Conservation (phyloP, 1,284 basidiomycete species). For the Macrocystidia cucumis region DNA sequence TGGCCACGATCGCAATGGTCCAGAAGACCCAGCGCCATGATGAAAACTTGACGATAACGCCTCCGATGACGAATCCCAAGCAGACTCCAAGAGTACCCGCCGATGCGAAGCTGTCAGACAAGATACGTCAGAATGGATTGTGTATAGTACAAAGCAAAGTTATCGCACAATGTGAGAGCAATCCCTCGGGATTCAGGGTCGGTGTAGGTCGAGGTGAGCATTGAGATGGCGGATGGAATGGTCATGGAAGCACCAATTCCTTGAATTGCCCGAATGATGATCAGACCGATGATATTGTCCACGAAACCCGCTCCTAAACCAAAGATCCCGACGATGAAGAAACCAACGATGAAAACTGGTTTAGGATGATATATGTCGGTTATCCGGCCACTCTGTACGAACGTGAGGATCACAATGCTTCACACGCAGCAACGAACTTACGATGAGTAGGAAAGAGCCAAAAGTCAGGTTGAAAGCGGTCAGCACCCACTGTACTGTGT, state of each 20-base stretch:
- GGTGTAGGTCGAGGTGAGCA: slow-evolving; percentile 11
- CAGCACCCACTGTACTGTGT: slow-evolving; percentile 12
- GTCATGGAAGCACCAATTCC: slow-evolving; percentile 14
- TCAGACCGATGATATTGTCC: slow-evolving; percentile 11
- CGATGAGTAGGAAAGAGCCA: slow-evolving; percentile 12
- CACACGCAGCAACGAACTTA: not conserved
- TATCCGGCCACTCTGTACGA: slow-evolving; percentile 10
- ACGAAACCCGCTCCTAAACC: slow-evolving; percentile 12
- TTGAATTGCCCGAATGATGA: slow-evolving; percentile 12
- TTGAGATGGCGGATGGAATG: slow-evolving; percentile 11
- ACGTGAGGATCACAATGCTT: not conserved
- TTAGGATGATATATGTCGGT: slow-evolving; percentile 12
- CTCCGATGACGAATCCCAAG: slow-evolving; percentile 11
- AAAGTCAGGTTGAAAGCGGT: slow-evolving; percentile 14
- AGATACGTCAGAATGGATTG: not conserved
- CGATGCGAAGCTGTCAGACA: slow-evolving; percentile 9
- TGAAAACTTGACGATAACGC: slow-evolving; percentile 10
- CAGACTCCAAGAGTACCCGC: slow-evolving; percentile 12
- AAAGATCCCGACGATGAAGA: slow-evolving; percentile 9
- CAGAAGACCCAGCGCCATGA: slow-evolving; percentile 13
- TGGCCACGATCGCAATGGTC: slow-evolving; percentile 11
- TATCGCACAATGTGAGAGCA: too few species aligned
- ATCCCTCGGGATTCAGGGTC: too few species aligned
- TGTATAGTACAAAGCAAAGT: not conserved
- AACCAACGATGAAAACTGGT: slow-evolving; percentile 11